Conservation (phyloP, 1,139 yeast species). For the Protomyces lactucae-debilis region DNA sequence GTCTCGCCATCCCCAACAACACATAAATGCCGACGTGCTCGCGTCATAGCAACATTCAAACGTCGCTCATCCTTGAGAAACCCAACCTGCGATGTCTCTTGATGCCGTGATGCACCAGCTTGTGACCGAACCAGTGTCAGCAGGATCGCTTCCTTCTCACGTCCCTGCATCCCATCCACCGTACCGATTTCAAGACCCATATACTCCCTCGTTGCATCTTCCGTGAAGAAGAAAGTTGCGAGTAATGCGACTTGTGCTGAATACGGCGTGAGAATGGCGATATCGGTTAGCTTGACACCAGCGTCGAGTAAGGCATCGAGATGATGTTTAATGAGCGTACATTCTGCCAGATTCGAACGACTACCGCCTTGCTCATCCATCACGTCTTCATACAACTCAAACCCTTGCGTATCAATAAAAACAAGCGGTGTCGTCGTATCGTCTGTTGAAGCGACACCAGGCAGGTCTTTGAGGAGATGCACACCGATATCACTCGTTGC, state of each 20-base stretch:
- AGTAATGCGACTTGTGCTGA: constrained; percentile 73
- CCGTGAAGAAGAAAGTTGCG: constrained; percentile 41
- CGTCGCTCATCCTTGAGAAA: constrained; percentile 68
- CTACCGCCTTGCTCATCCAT: constrained; percentile 37
- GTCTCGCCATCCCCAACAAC: constrained; percentile 79
- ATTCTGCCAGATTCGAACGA: constrained; percentile 72
- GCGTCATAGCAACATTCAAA: constrained; percentile 84
- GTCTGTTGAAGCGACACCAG: constrained; percentile 47
- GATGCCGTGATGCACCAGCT: constrained; percentile 39
- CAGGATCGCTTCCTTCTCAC: constrained; percentile 80
- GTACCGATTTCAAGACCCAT: constrained; percentile 73
- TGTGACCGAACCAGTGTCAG: constrained; percentile 80
- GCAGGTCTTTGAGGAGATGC: constrained; percentile 54
- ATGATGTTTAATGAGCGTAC: constrained; percentile 55
- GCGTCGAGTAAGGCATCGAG: constrained; percentile 55
- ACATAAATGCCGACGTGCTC: constrained; percentile 81
- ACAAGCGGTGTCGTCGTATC: constrained; percentile 49
- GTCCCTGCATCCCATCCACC: constrained; percentile 89
- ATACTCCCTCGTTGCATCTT: constrained; percentile 2
- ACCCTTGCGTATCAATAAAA: constrained; percentile 96
- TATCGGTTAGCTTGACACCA: constrained; percentile 43
- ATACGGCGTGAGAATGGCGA: constrained; percentile 86
- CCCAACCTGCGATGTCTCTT: constrained; percentile 55
- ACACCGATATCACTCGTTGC: constrained; percentile 47
- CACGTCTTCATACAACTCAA: constrained; percentile 48